Percentiles rank a stretch among this genome's conserved stretches.
These are phyloP conservation scores for Tuber melanosporum DNA, from an alignment of 495 filamentous ascomycete species.

Conservation along the genomic window DNA sequence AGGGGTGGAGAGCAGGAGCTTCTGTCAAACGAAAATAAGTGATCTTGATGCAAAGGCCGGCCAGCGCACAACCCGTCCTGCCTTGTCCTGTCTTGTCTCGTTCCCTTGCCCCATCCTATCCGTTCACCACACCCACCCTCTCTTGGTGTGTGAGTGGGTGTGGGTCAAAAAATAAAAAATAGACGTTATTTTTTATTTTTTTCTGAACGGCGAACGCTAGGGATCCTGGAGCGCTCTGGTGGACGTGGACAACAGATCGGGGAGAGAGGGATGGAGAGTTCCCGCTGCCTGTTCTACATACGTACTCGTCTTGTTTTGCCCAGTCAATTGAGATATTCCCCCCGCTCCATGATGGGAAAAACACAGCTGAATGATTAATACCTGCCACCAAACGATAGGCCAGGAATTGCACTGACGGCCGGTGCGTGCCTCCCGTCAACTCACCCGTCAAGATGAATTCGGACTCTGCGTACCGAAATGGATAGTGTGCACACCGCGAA, in stretches of 20 bases:
- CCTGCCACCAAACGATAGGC: neutral
- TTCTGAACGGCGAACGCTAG: slow-evolving; percentile 28
- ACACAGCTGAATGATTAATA: neutral
- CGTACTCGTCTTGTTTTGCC: neutral
- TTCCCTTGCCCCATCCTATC: slow-evolving; percentile 10
- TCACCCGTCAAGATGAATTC: neutral
- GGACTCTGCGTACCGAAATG: neutral
- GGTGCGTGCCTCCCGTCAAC: neutral
- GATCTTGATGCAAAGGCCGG: slow-evolving; percentile 39
- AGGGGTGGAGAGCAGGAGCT: slow-evolving; percentile 21
- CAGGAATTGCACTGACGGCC: neutral
- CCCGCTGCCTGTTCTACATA: neutral
- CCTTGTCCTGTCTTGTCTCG: slow-evolving; percentile 17
- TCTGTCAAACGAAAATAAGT: slow-evolving; percentile 35
- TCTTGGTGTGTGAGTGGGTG: slow-evolving; percentile 9
- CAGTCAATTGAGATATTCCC: neutral
- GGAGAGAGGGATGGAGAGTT: neutral
- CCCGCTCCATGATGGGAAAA: neutral
- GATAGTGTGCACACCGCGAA: neutral
- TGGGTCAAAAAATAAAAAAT: neutral
- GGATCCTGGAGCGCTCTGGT: slow-evolving; percentile 26
- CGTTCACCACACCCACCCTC: slow-evolving; percentile 26
- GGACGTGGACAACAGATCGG: slow-evolving; percentile 32
- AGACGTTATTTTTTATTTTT: slow-evolving; percentile 6
- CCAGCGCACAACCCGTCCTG: slow-evolving; percentile 36